Evolutionary conservation across 352 stramenopile genomes (phyloP).

Genomic region (Phytophthora macrochlamydospora): DNA sequence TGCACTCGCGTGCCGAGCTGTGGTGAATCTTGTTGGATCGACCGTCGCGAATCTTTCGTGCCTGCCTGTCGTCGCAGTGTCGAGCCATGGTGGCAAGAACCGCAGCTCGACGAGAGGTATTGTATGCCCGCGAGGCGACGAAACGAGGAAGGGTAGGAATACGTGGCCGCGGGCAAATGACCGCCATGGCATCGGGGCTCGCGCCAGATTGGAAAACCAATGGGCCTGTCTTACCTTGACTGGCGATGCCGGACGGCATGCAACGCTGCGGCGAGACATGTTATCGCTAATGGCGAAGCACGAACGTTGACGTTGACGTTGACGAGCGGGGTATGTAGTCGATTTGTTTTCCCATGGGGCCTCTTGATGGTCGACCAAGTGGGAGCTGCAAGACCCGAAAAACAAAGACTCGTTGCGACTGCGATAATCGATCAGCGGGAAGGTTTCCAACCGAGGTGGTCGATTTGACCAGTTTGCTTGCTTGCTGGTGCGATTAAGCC

Average conservation of each 20-base stretch:
- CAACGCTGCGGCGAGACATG: not conserved
- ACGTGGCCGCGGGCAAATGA: not conserved
- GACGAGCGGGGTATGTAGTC: not conserved
- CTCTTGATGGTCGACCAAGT: too few species aligned
- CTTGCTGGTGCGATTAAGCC: not conserved
- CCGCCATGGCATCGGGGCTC: not conserved
- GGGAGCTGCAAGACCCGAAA: not conserved
- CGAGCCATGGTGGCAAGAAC: not conserved
- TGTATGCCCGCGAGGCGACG: not conserved
- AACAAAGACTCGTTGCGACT: not conserved
- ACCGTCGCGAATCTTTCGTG: not conserved
- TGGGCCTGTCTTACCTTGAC: conserved; percentile 10
- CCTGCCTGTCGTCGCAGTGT: not conserved
- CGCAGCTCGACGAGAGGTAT: not conserved
- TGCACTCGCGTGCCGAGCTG: not conserved
- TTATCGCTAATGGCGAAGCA: not conserved
- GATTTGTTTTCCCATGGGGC: too few species aligned
- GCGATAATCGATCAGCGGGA: not conserved
- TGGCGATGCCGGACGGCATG: conserved; percentile 5
- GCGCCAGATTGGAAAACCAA: conserved; percentile 19
- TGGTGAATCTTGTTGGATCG: not conserved
- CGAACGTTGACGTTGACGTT: not conserved
- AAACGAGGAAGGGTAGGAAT: not conserved
- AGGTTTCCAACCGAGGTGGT: not conserved
- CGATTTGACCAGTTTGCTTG: not conserved